Evolutionary conservation across 768 basidiomycete species (phyloP).

Genomic region (Dentipellis sp.): DNA sequence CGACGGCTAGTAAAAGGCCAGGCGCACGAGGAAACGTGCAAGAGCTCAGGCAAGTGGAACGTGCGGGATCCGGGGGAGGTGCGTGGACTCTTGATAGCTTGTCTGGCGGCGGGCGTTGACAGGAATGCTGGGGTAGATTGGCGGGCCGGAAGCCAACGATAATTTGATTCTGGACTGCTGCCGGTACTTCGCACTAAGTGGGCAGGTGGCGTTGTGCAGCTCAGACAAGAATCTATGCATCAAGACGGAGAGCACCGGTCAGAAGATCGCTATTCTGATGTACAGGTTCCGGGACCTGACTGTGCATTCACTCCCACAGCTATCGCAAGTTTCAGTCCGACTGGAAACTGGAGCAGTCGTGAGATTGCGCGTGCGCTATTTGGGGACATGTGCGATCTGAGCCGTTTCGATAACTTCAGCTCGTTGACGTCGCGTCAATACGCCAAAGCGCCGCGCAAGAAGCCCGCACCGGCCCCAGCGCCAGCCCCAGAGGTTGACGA

Average conservation of each 20-base stretch:
- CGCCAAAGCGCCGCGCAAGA: constrained; percentile 5
- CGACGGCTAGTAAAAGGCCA: constrained; percentile 50
- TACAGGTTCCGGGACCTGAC: no score
- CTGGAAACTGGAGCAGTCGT: constrained; percentile 30
- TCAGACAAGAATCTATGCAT: constrained; percentile 61
- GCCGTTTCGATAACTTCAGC: constrained; percentile 26
- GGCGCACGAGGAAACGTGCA: constrained; percentile 54
- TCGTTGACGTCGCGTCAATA: constrained; percentile 15
- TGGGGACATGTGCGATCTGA: constrained; percentile 24
- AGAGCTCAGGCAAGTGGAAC: constrained; percentile 54
- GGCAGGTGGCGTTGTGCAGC: constrained; percentile 49
- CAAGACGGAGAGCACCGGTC: constrained; percentile 31
- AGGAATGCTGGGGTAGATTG: constrained; percentile 2
- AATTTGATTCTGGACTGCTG: constrained; percentile 71
- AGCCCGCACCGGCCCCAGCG: constrained; percentile 13
- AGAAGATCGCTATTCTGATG: not conserved
- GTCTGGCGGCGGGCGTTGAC: not conserved
- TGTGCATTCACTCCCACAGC: not conserved
- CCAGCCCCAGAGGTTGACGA: constrained; percentile 8
- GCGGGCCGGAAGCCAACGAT: constrained; percentile 46
- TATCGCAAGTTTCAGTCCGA: constrained; percentile 9
- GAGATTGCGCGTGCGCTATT: constrained; percentile 42
- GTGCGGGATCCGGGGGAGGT: constrained; percentile 37
- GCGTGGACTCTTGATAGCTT: constrained; percentile 11
- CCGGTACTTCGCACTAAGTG: constrained; percentile 37